Evolutionary conservation across 2,329 filamentous ascomycete genomes (phyloP).

Genomic region (Penicillium fuscoglaucum): DNA sequence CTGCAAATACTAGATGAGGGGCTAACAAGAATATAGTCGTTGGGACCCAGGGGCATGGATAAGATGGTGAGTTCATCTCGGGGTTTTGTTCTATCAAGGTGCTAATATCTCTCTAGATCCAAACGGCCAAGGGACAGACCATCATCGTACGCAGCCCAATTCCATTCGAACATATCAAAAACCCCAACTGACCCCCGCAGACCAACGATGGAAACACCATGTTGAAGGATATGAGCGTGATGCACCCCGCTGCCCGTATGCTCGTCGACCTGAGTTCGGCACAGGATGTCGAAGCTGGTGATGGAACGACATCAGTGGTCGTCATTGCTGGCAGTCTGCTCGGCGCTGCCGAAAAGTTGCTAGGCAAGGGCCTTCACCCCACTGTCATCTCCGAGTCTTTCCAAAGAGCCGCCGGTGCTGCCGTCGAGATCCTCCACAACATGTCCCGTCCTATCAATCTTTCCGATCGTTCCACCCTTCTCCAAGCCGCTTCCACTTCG

Average conservation of each 20-base stretch:
- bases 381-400: conserved; percentile 97
- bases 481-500: conserved; percentile 95
- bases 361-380: conserved; percentile 91
- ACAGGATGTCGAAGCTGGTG: conserved; percentile 96
- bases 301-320: conserved; percentile 96
- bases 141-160: conserved; percentile 65
- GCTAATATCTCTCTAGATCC: conserved; percentile 60
- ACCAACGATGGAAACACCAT: conserved; percentile 99
- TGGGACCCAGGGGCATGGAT: conserved; percentile 96
- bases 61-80: conserved; percentile 67
- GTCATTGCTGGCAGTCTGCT: conserved; percentile 95
- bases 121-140: conserved; percentile 92
- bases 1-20: conserved; percentile 34
- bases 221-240: conserved; percentile 97
- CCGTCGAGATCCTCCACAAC: conserved; percentile 85
- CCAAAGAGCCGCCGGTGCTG: conserved; percentile 86
- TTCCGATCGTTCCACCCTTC: conserved; percentile 80
- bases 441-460: conserved; percentile 95
- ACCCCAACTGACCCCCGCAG: conserved; percentile 40
- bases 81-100: background rate
- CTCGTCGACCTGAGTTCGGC: conserved; percentile 94
- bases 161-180: conserved; percentile 9
- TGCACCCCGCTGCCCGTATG: conserved; percentile 99
- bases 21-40: conserved; percentile 58
- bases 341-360: conserved; percentile 85